Percentiles rank a stretch among this genome's conserved stretches.
Conservation (phyloP, 805 yeast species). For the Sugiyamaella boreocaroliniensis region DNA sequence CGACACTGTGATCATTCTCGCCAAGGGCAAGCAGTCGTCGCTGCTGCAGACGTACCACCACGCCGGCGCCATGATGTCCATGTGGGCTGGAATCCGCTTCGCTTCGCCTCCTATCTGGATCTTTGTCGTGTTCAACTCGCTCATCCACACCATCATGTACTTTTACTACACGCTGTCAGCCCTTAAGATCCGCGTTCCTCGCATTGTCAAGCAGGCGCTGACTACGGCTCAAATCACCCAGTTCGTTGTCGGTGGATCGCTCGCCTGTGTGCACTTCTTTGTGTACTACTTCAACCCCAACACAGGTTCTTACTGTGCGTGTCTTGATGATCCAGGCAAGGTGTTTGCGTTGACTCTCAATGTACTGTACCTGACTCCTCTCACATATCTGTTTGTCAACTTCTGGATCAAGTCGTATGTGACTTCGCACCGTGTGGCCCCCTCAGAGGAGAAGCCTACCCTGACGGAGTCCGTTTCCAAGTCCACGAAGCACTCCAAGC, state of each 20-base stretch:
- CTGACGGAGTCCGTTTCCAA: background rate
- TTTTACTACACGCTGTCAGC: slow-evolving; percentile 58
- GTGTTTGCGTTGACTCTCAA: slow-evolving; percentile 57
- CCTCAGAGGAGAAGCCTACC: background rate
- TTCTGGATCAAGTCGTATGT: slow-evolving; percentile 46
- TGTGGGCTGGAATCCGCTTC: slow-evolving; percentile 73
- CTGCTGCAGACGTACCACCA: slow-evolving; percentile 69
- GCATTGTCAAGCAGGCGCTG: slow-evolving; percentile 47
- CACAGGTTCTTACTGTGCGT: slow-evolving; percentile 38
- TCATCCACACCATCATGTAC: slow-evolving; percentile 71
- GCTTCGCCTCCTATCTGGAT: slow-evolving; percentile 75
- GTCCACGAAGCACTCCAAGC: too few relatives aligned
- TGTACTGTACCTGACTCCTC: slow-evolving; percentile 59
- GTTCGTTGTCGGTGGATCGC: slow-evolving; percentile 60
- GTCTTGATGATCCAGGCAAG: slow-evolving; percentile 53
- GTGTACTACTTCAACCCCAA: slow-evolving; percentile 49
- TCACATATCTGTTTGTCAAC: slow-evolving; percentile 58
- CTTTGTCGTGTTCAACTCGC: slow-evolving; percentile 72
- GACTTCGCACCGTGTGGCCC: background rate
- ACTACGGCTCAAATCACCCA: slow-evolving; percentile 65
- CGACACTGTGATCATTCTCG: slow-evolving; percentile 59
- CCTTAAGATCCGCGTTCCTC: slow-evolving; percentile 52
- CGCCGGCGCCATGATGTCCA: slow-evolving; percentile 72
- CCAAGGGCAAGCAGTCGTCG: slow-evolving; percentile 62
- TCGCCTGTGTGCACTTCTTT: slow-evolving; percentile 60